Percentiles rank a stretch among this genome's conserved stretches.
These are phyloP conservation scores for Colletotrichum phormii DNA, from an alignment of 2,329 filamentous ascomycete species.

Conservation along the genomic window DNA sequence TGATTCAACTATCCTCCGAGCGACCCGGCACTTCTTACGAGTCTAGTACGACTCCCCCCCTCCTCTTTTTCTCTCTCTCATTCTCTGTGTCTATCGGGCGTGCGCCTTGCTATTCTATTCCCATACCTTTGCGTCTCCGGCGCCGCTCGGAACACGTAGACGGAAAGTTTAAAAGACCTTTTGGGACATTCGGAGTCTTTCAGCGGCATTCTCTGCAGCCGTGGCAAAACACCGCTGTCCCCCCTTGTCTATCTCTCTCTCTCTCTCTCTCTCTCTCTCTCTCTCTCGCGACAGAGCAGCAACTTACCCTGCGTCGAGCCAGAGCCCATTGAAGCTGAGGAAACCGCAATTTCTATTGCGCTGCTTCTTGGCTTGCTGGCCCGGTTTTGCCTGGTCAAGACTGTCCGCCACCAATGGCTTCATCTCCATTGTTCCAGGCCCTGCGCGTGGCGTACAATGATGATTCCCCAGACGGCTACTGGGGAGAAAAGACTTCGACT, in stretches of 20 bases:
- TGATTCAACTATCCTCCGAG: slow-evolving; percentile 3
- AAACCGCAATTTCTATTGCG: not conserved
- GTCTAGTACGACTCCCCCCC: not conserved
- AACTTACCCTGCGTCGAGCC: not conserved
- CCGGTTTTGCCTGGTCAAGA: not conserved
- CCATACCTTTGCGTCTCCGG: not conserved
- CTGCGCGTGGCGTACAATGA: slow-evolving; percentile 34
- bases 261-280: not conserved
- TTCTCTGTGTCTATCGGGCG: not conserved
- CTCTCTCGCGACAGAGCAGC: not conserved
- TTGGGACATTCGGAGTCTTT: not conserved
- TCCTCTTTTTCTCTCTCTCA: not conserved
- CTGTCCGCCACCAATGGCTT: slow-evolving; percentile 8
- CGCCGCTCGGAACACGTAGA: not conserved
- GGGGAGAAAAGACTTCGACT: slow-evolving; percentile 78
- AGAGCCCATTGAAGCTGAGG: not conserved
- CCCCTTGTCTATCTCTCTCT: no score
- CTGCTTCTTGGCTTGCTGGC: not conserved
- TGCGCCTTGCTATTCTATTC: not conserved
- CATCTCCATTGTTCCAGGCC: slow-evolving; percentile 23
- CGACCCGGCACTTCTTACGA: not conserved
- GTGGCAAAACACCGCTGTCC: not conserved
- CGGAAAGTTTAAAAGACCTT: not conserved
- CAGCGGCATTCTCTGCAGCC: not conserved
- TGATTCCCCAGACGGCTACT: slow-evolving; percentile 61